Conservation (phyloP, 1,284 basidiomycete species). For the Coriolopsis trogii region DNA sequence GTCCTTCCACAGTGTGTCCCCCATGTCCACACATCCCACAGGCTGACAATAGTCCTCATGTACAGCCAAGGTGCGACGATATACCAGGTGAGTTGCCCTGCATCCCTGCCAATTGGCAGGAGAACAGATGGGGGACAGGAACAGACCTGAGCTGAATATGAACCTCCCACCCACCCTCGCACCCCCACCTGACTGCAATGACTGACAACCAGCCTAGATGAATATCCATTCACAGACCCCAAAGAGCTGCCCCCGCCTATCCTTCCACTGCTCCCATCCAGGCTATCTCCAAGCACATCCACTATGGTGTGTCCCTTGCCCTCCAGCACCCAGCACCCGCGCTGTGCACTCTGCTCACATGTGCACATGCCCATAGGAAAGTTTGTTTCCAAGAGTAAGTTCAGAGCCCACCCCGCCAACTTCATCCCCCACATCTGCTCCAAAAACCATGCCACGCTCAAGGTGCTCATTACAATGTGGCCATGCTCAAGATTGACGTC, state of each 20-base stretch:
- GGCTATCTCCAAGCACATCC: conserved; percentile 93
- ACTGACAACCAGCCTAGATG: conserved; percentile 76
- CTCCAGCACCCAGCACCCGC: not conserved
- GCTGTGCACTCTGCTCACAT: not conserved
- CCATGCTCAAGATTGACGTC: conserved; percentile 81
- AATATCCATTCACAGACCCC: conserved; percentile 88
- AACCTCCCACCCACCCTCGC: not conserved
- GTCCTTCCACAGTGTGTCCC: conserved; percentile 83
- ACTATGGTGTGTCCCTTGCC: conserved; percentile 77
- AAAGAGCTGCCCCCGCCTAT: conserved; percentile 83
- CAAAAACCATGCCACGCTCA: conserved; percentile 79
- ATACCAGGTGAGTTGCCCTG: conserved; percentile 69
- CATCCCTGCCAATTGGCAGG: not conserved
- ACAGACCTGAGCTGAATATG: not conserved
- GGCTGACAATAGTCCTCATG: conserved; percentile 8
- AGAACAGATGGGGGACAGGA: not conserved
- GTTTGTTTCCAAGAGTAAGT: conserved; percentile 98
- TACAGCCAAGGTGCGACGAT: conserved; percentile 89
- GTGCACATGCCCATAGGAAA: conserved; percentile 68
- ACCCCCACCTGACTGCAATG: not conserved
- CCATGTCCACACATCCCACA: not conserved
- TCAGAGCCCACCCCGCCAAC: conserved; percentile 79
- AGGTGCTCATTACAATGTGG: conserved; percentile 77
- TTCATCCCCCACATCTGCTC: conserved; percentile 91
- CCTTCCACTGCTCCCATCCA: conserved; percentile 81